A percentile compares a stretch with the other conserved stretches of the same genome.
Conservation (phyloP, 305 asterid species). For the Fraxinus paxiana region DNA sequence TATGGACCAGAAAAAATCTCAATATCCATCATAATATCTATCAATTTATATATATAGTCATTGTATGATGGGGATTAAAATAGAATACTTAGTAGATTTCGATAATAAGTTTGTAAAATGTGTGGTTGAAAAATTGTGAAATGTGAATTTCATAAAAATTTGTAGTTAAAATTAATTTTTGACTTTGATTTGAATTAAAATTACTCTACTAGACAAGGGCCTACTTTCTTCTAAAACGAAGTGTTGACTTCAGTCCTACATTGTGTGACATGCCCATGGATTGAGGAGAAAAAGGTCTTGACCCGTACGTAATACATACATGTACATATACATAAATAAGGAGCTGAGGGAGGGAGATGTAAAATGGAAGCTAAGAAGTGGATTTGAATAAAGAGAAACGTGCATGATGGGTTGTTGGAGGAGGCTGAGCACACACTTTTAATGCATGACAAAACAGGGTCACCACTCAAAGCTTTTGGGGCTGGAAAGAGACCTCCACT, state of each 20-base stretch:
- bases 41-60: background rate
- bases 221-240: background rate
- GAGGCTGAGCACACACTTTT: slow-evolving; percentile 18
- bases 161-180: background rate
- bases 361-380: slow-evolving; percentile 36
- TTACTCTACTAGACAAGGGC: background rate
- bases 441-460: background rate
- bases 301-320: background rate
- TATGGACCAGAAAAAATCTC: background rate
- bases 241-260: background rate
- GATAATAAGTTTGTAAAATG: too few relatives aligned
- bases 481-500: slow-evolving; percentile 31
- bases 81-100: too few relatives aligned
- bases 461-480: slow-evolving; percentile 22
- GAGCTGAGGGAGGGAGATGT: slow-evolving; percentile 23
- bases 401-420: slow-evolving; percentile 22
- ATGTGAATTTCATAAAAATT: too few relatives aligned
- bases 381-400: slow-evolving; percentile 23
- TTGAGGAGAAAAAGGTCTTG: background rate
- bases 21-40: background rate
- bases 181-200: background rate
- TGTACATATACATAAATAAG: background rate
- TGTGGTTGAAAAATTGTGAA: background rate
- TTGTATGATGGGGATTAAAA: background rate
- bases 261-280: background rate